A percentile compares a stretch with the other conserved stretches of the same genome.
Conservation (phyloP, 1,284 basidiomycete species). For the Pisolithus thermaeus region DNA sequence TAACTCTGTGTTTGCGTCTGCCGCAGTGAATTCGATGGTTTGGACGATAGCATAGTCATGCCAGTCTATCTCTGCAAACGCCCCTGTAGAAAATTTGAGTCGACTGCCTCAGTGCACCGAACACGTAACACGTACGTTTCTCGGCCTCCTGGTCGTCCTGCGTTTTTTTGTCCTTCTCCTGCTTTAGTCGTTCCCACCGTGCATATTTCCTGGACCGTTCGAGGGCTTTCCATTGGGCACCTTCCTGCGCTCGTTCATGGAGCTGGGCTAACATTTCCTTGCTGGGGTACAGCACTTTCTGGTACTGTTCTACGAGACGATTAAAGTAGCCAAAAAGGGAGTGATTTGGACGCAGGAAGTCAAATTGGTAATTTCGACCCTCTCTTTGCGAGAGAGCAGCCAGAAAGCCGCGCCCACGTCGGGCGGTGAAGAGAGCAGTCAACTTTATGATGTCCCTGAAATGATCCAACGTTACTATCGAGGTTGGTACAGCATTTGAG, state of each 20-base stretch:
- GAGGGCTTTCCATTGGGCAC: slow-evolving; percentile 70
- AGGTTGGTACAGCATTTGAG: neutral
- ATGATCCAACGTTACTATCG: slow-evolving; percentile 14
- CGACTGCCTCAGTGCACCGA: slow-evolving; percentile 7
- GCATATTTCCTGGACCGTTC: slow-evolving; percentile 76
- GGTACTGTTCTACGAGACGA: slow-evolving; percentile 94
- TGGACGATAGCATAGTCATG: slow-evolving; percentile 99
- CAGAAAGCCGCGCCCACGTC: slow-evolving; percentile 85
- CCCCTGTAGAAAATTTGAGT: slow-evolving; percentile 43
- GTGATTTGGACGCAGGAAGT: slow-evolving; percentile 93
- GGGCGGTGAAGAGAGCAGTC: slow-evolving; percentile 94
- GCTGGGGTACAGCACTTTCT: slow-evolving; percentile 82
- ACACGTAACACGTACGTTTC: slow-evolving; percentile 47
- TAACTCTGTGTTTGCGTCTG: slow-evolving; percentile 86
- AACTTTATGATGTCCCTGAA: slow-evolving; percentile 84
- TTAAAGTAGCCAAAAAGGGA: slow-evolving; percentile 98
- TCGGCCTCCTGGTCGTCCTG: slow-evolving; percentile 90
- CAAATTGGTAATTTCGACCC: slow-evolving; percentile 95
- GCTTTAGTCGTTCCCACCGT: slow-evolving; percentile 82
- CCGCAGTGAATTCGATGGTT: slow-evolving; percentile 96
- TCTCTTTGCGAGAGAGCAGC: slow-evolving; percentile 83
- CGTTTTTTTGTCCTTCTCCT: slow-evolving; percentile 81
- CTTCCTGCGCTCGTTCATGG: slow-evolving; percentile 54
- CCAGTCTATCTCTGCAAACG: slow-evolving; percentile 98
- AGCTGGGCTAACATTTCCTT: slow-evolving; percentile 71